Percentiles rank a stretch among this genome's conserved stretches.
Evolutionary conservation across 2,329 filamentous ascomycete species (phyloP).

Genomic region (Botrytis elliptica): DNA sequence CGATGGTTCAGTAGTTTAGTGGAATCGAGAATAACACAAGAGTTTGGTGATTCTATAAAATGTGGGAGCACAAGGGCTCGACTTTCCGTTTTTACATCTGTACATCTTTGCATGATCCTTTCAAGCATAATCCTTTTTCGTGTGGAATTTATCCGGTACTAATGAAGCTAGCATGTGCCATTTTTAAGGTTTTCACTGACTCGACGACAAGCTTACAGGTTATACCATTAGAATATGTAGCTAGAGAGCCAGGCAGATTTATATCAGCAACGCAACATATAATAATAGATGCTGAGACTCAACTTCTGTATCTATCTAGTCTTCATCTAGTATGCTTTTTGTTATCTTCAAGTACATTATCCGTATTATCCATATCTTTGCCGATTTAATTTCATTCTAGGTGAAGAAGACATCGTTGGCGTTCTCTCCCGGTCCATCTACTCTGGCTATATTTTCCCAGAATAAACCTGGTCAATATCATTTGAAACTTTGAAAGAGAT

Average conservation of each 20-base stretch:
- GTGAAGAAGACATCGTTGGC: not conserved
- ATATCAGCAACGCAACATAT: not conserved
- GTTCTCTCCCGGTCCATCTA: not conserved
- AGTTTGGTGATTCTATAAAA: not conserved
- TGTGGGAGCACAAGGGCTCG: constrained; percentile 10
- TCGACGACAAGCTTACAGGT: not conserved
- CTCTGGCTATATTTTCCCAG: not conserved
- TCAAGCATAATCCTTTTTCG: not conserved
- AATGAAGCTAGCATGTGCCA: not conserved
- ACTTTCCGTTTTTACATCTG: not conserved
- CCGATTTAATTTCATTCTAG: not conserved
- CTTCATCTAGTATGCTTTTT: not conserved
- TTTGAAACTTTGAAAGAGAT: too few species aligned
- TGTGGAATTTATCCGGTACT: not conserved
- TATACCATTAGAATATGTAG: not conserved
- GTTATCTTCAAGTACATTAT: not conserved
- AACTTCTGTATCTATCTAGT: not conserved
- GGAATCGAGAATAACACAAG: not conserved
- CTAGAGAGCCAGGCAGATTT: not conserved
- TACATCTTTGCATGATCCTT: not conserved
- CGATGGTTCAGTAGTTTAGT: constrained; percentile 10
- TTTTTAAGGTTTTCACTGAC: not conserved
- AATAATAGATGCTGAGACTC: not conserved
- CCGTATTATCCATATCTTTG: not conserved
- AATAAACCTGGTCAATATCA: not conserved